phyloP scores from a whole-genome alignment of 192 early-diverging fungal genomes.

The Linnemannia exigua region DNA sequence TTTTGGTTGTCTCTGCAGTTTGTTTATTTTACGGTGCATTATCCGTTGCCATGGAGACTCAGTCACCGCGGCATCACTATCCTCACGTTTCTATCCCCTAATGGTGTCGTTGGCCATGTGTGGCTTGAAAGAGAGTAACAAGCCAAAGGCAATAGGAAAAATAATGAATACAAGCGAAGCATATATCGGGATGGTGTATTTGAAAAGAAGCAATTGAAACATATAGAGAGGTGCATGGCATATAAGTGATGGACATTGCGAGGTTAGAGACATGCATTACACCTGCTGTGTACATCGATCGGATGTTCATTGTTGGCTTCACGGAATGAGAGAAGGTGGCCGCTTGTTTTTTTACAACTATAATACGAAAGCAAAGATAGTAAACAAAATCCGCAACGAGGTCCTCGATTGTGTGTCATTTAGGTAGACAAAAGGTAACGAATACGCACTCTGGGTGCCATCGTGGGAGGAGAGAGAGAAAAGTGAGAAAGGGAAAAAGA shows the following conservation, averaged over 20 bases:
- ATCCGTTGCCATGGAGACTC: background rate
- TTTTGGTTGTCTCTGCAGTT: conserved; percentile 5
- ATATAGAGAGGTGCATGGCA: background rate
- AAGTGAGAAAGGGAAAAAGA: background rate
- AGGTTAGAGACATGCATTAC: background rate
- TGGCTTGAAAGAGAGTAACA: background rate
- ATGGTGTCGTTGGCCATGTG: background rate
- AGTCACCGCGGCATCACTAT: background rate
- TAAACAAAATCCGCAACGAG: background rate
- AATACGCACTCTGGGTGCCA: background rate
- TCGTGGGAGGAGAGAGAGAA: background rate
- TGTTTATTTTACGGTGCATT: background rate
- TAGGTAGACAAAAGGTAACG: background rate
- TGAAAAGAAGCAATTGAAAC: background rate
- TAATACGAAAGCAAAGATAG: background rate
- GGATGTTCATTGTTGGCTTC: background rate
- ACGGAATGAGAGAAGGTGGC: background rate
- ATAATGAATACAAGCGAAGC: background rate
- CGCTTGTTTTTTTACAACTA: background rate
- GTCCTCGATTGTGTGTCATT: background rate
- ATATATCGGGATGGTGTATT: background rate
- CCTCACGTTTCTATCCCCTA: background rate
- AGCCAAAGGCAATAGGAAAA: background rate
- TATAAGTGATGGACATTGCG: background rate
- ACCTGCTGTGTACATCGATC: background rate